These are phyloP conservation scores for Lactarius hengduanensis DNA, from an alignment of 768 basidiomycete species.

Conservation along the genomic window DNA sequence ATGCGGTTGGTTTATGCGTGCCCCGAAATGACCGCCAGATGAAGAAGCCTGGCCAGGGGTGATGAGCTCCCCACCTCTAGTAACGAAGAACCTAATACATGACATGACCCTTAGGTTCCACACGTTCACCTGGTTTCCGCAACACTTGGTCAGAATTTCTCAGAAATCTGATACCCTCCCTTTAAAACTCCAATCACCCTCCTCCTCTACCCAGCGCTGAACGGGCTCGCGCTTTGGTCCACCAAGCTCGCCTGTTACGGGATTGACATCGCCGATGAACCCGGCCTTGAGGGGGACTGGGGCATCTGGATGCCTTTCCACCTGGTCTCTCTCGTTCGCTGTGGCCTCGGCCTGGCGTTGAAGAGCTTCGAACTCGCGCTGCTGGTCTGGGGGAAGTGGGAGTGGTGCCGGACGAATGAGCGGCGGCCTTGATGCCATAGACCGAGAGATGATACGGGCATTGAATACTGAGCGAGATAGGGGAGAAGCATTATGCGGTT, in stretches of 20 bases:
- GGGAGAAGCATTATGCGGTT: not conserved
- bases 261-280: slow-evolving; percentile 82
- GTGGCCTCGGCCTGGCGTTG: slow-evolving; percentile 56
- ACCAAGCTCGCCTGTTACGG: slow-evolving; percentile 77
- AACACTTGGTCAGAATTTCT: slow-evolving; percentile 46
- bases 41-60: not conserved
- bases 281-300: slow-evolving; percentile 56
- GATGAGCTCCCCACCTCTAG: not conserved
- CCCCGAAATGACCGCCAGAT: not conserved
- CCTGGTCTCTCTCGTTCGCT: slow-evolving; percentile 32
- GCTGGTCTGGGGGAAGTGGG: slow-evolving; percentile 68
- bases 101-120: not conserved
- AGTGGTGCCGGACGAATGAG: slow-evolving; percentile 68
- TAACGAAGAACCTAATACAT: not conserved
- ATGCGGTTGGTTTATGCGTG: not conserved
- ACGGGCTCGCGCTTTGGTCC: slow-evolving; percentile 89
- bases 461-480: not conserved
- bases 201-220: slow-evolving; percentile 49
- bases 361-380: slow-evolving; percentile 86
- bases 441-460: slow-evolving; percentile 2
- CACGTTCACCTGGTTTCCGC: not conserved
- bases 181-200: slow-evolving; percentile 89
- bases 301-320: slow-evolving; percentile 68
- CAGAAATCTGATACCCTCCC: slow-evolving; percentile 87
- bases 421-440: slow-evolving; percentile 34